Conservation (phyloP, 768 basidiomycete genomes). For the Zangia roseola region DNA sequence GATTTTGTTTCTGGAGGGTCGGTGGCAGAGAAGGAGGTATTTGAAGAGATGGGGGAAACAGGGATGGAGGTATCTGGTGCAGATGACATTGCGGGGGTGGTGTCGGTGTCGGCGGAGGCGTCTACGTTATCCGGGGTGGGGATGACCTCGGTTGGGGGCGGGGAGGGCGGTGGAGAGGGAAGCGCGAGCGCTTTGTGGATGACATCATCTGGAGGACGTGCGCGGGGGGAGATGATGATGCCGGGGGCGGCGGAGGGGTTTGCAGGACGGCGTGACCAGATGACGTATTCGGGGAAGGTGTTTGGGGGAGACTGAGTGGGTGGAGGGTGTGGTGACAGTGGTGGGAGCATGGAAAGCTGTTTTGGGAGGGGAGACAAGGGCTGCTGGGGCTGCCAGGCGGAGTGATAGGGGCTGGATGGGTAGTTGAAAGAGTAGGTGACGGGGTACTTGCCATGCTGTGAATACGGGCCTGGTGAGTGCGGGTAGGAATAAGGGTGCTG, state of each 20-base stretch:
- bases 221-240: constrained; percentile 66
- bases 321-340: constrained; percentile 7
- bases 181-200: constrained; percentile 53
- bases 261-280: constrained; percentile 72
- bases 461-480: constrained; percentile 28
- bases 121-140: constrained; percentile 29
- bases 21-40: constrained; percentile 52
- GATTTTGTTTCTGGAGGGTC: constrained; percentile 16
- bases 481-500: constrained; percentile 38
- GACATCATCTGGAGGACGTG: constrained; percentile 60
- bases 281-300: constrained; percentile 44
- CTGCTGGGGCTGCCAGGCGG: constrained; percentile 47
- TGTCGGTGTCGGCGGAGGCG: constrained; percentile 45
- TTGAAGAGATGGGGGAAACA: constrained; percentile 58
- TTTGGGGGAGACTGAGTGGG: background rate
- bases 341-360: constrained; percentile 54
- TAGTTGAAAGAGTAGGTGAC: constrained; percentile 35
- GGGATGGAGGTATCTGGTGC: constrained; percentile 47
- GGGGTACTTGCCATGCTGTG: constrained; percentile 32
- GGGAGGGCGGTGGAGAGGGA: constrained; percentile 50
- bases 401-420: constrained; percentile 32
- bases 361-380: constrained; percentile 61
- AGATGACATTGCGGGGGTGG: constrained; percentile 49
- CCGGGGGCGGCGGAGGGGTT: constrained; percentile 65
- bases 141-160: constrained; percentile 19